Conservation (phyloP, 352 stramenopile species). For the Blastocystis sp. region DNA sequence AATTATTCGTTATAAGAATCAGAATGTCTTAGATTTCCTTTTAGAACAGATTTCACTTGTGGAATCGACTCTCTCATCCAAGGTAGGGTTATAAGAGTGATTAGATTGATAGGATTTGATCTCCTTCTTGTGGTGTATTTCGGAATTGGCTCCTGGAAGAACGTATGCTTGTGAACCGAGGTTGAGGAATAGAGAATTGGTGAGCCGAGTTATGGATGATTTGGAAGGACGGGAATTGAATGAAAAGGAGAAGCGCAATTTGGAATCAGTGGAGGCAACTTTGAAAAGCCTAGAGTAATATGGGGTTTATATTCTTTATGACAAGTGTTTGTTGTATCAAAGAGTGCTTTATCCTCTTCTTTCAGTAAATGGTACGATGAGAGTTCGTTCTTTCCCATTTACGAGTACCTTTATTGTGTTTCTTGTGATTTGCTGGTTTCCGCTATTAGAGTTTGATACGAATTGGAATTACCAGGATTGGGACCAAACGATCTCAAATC, state of each 20-base stretch:
- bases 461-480: conserved; percentile 48
- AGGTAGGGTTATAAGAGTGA: neutral
- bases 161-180: neutral
- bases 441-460: conserved; percentile 49
- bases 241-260: neutral
- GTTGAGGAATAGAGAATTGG: neutral
- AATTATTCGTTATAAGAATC: neutral
- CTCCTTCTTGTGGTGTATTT: conserved; percentile 21
- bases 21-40: neutral
- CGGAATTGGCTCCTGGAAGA: neutral
- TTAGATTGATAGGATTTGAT: neutral
- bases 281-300: neutral
- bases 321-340: too few relatives aligned
- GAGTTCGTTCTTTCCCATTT: conserved; percentile 42
- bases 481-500: conserved; percentile 10
- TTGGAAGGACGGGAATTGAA: conserved; percentile 16
- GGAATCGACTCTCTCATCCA: neutral
- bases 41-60: conserved; percentile 11
- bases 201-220: neutral
- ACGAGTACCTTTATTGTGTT: conserved; percentile 7
- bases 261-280: neutral
- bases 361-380: neutral
- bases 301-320: neutral
- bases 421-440: conserved; percentile 29
- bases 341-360: neutral